Evolutionary conservation across 495 filamentous ascomycete species (phyloP), one percentile per base, ranked within the genome.

Genomic region (Neurospora sp.): DNA sequence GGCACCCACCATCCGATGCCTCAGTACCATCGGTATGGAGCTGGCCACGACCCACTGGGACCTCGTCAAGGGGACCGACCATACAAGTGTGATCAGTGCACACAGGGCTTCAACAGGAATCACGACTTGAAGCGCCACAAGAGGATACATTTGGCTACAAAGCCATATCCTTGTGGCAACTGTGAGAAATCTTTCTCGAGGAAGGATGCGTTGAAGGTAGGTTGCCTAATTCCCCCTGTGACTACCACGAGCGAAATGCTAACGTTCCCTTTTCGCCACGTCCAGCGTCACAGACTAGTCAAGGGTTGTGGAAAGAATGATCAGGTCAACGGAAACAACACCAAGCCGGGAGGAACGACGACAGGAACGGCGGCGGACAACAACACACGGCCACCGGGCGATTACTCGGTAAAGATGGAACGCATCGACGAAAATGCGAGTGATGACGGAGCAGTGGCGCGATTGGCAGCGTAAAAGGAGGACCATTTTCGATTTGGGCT

Each of bases 101-200:
- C 92, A 1, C 93, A 96, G 77, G 92, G 92, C 70, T 99, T 99
- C 86, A 99, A 97, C 79, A 87, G 96, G 7, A 99, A 99, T 72
- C 96, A 99, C 78, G 96, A 99, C 78, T 83, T 99, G 71, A 99
- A 99, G 81, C 88, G 96, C 61, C 96, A 99, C 77, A 97, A 97
- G 81, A 85, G 94, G 72, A 99, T 99, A 72, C 96, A 99, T 81
- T 83, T 98, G 68, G 92, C 94, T 0, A 92, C 98, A 68, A 99
- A 99, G 85, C 96, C 96, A 0, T 98, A 94, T 80, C 94, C 96
- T 0, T 99, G 96, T 78, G 87, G 81, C 12, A 90, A 93, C 76
- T 99, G 96, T 78, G 94, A 97, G 40, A 99, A 98, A 88, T 96
- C 93, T 81, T 99, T 99, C 76, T 97, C 93, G 22, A 85, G 96